These are phyloP conservation scores for Phycomyces nitens DNA, from an alignment of 192 early-diverging fungal species.

Conservation along the genomic window DNA sequence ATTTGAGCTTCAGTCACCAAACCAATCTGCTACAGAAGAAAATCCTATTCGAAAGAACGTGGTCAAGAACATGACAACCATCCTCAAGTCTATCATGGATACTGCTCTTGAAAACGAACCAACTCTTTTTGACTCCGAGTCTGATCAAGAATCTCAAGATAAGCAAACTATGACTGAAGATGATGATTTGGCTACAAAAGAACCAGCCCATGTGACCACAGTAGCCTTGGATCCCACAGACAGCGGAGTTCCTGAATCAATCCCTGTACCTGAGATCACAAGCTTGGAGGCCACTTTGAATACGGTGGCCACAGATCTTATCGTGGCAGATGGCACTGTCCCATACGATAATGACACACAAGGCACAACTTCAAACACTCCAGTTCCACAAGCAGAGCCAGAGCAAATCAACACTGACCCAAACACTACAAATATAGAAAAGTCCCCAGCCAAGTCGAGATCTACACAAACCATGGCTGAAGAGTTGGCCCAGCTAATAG, in stretches of 20 bases:
- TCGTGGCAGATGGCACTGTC: too few species aligned
- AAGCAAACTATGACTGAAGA: neutral
- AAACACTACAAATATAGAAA: neutral
- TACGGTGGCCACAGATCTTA: too few species aligned
- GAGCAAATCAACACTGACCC: neutral
- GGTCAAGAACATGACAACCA: conserved; percentile 40
- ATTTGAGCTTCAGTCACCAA: conserved; percentile 16
- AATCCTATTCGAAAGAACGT: conserved; percentile 48
- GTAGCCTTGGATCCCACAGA: neutral
- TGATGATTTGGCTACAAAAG: neutral
- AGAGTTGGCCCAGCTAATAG: conserved; percentile 39
- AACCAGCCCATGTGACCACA: neutral
- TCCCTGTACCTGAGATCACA: too few species aligned
- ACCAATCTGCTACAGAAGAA: conserved; percentile 20
- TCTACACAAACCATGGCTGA: conserved; percentile 32
- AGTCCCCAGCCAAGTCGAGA: neutral
- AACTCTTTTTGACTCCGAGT: conserved; percentile 16
- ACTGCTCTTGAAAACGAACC: conserved; percentile 17
- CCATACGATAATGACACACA: too few species aligned
- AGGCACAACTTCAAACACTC: too few species aligned
- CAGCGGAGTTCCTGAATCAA: neutral
- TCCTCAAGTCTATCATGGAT: conserved; percentile 27
- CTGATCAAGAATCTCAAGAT: neutral
- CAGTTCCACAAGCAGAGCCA: too few species aligned
- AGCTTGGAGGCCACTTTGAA: too few species aligned